Evolutionary conservation across 495 filamentous ascomycete genomes (phyloP).

Genomic region (Ramalina intermedia): DNA sequence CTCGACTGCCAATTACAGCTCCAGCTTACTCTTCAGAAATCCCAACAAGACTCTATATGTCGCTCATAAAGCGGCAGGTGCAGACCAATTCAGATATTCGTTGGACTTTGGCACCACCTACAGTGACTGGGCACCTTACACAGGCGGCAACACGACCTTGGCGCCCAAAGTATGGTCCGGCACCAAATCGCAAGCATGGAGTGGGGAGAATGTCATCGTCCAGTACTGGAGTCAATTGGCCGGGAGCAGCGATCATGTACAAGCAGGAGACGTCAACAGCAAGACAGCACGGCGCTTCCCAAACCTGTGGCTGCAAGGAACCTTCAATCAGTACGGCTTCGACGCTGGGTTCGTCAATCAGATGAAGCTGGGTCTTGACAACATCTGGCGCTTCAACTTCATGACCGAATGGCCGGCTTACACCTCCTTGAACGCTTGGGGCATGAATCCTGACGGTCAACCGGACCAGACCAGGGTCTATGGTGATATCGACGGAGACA

Average conservation of each 20-base stretch:
- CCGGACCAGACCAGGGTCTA: constrained; percentile 30
- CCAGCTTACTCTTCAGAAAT: constrained; percentile 29
- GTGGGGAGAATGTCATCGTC: constrained; percentile 48
- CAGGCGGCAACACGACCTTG: constrained; percentile 32
- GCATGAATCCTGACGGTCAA: constrained; percentile 27
- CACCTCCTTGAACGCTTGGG: constrained; percentile 33
- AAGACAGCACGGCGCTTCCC: constrained; percentile 37
- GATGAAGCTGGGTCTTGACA: constrained; percentile 32
- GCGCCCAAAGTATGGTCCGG: constrained; percentile 41
- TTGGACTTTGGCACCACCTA: constrained; percentile 47
- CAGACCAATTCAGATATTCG: constrained; percentile 50
- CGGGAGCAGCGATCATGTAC: constrained; percentile 49
- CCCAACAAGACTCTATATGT: constrained; percentile 31
- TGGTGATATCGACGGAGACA: constrained; percentile 32
- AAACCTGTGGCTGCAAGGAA: constrained; percentile 50
- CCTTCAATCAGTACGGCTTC: constrained; percentile 55
- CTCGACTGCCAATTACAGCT: constrained; percentile 42
- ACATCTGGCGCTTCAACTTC: constrained; percentile 32
- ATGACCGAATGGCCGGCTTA: constrained; percentile 34
- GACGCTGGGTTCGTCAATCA: constrained; percentile 49
- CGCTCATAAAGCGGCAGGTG: constrained; percentile 46
- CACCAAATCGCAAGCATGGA: constrained; percentile 46
- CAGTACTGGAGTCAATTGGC: constrained; percentile 54
- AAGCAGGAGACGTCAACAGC: constrained; percentile 41
- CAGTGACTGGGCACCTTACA: constrained; percentile 44